Conservation (phyloP, 306 rosid genomes). For the Fagus crenata region DNA sequence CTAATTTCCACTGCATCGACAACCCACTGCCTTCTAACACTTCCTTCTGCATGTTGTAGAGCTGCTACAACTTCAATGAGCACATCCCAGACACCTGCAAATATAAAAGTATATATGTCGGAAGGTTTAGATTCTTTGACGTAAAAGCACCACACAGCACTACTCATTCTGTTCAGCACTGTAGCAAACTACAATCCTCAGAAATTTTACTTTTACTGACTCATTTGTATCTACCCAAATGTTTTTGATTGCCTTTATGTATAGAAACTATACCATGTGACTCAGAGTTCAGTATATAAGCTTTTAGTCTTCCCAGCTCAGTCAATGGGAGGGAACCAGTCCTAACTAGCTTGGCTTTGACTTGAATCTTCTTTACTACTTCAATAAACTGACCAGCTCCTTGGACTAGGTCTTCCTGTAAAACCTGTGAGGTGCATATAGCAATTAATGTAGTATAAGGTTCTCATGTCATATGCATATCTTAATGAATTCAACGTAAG, state of each 20-base stretch:
- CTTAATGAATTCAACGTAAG: neutral
- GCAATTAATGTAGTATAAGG: neutral
- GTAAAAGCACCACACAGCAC: slow-evolving; percentile 10
- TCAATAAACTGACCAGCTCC: slow-evolving; percentile 38
- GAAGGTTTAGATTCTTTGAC: slow-evolving; percentile 29
- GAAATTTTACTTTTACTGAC: neutral
- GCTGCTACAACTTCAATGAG: slow-evolving; percentile 78
- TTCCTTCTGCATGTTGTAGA: slow-evolving; percentile 73
- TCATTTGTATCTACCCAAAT: neutral
- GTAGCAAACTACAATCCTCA: neutral
- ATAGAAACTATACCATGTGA: slow-evolving; percentile 47
- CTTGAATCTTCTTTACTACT: slow-evolving; percentile 58
- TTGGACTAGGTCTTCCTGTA: slow-evolving; percentile 50
- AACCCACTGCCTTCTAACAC: slow-evolving; percentile 77
- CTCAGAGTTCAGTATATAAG: slow-evolving; percentile 58
- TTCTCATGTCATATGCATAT: neutral
- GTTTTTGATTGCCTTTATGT: neutral
- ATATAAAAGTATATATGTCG: slow-evolving; percentile 23
- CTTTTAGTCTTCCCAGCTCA: slow-evolving; percentile 78
- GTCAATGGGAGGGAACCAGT: slow-evolving; percentile 57
- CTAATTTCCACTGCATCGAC: slow-evolving; percentile 82
- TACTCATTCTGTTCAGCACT: slow-evolving; percentile 16
- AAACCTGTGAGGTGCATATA: slow-evolving; percentile 52
- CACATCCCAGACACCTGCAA: slow-evolving; percentile 73
- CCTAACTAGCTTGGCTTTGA: slow-evolving; percentile 69